phyloP scores from a whole-genome alignment of 2,329 filamentous ascomycete genomes.

The Botryosphaeria agaves region DNA sequence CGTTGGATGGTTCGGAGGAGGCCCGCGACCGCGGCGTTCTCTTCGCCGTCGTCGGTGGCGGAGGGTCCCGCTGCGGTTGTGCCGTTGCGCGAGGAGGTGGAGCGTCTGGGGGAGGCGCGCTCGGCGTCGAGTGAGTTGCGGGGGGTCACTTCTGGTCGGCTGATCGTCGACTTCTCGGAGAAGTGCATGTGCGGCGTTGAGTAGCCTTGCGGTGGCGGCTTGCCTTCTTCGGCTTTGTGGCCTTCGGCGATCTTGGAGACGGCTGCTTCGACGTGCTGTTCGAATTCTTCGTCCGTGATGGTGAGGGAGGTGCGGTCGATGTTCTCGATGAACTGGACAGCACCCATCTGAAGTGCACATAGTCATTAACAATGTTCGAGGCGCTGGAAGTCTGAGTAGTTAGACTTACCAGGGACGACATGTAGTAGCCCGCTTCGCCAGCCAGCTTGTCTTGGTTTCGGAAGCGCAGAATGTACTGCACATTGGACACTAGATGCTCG shows the following conservation, averaged over 20 bases:
- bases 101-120: constrained; percentile 37
- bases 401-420: constrained; percentile 63
- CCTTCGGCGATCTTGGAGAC: constrained; percentile 92
- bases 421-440: constrained; percentile 95
- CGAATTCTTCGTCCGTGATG: constrained; percentile 88
- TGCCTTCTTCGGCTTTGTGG: constrained; percentile 44
- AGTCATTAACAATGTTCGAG: constrained; percentile 3
- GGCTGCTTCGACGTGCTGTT: constrained; percentile 86
- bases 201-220: constrained; percentile 24
- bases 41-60: constrained; percentile 34
- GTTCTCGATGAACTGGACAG: constrained; percentile 91
- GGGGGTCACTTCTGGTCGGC: constrained; percentile 39
- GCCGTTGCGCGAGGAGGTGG: constrained; percentile 36
- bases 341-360: constrained; percentile 49
- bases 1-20: constrained; percentile 80
- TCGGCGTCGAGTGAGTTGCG: constrained; percentile 43
- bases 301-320: constrained; percentile 88
- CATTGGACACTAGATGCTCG: constrained; percentile 88
- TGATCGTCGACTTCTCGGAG: constrained; percentile 32
- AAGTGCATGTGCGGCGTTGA: constrained; percentile 16
- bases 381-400: background rate
- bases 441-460: constrained; percentile 93
- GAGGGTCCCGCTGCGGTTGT: constrained; percentile 13
- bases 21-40: constrained; percentile 67
- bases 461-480: constrained; percentile 95